A percentile compares a stretch with the other conserved stretches of the same genome.
phyloP scores from a whole-genome alignment of 2,329 filamentous ascomycete genomes.

The Fusarium chaquense region DNA sequence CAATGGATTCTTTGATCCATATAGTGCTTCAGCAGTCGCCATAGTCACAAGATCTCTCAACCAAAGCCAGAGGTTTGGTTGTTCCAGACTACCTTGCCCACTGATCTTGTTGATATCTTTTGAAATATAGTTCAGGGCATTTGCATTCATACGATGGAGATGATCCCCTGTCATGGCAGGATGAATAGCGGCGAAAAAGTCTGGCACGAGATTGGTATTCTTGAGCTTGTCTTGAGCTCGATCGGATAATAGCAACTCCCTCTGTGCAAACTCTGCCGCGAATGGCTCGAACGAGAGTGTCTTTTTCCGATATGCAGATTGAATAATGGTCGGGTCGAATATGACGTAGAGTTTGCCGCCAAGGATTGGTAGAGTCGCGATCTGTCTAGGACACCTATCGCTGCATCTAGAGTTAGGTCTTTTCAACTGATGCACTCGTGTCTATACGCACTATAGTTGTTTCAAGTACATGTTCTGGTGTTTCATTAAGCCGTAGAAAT shows the following conservation, averaged over 20 bases:
- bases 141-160: slow-evolving; percentile 52
- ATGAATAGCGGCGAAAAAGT: slow-evolving; percentile 54
- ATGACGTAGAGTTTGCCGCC: slow-evolving; percentile 60
- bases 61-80: slow-evolving; percentile 50
- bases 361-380: slow-evolving; percentile 61
- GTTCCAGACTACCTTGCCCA: background rate
- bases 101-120: slow-evolving; percentile 46
- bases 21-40: slow-evolving; percentile 29
- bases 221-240: slow-evolving; percentile 34
- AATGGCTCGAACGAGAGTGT: slow-evolving; percentile 60
- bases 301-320: slow-evolving; percentile 56
- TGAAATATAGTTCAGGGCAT: slow-evolving; percentile 52
- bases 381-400: slow-evolving; percentile 43
- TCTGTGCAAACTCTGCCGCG: slow-evolving; percentile 52
- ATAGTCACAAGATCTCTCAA: slow-evolving; percentile 48
- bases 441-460: slow-evolving; percentile 33
- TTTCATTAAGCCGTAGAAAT: slow-evolving; percentile 54
- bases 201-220: slow-evolving; percentile 48
- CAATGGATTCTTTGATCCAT: slow-evolving; percentile 30
- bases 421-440: accelerated
- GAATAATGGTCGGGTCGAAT: slow-evolving; percentile 55
- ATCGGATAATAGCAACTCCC: slow-evolving; percentile 54
- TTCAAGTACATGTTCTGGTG: slow-evolving; percentile 34
- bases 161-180: slow-evolving; percentile 49
- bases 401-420: slow-evolving; percentile 7